These are phyloP conservation scores for Scleromitrula shiraiana DNA, from an alignment of 2,329 filamentous ascomycete genomes.

Conservation along the genomic window DNA sequence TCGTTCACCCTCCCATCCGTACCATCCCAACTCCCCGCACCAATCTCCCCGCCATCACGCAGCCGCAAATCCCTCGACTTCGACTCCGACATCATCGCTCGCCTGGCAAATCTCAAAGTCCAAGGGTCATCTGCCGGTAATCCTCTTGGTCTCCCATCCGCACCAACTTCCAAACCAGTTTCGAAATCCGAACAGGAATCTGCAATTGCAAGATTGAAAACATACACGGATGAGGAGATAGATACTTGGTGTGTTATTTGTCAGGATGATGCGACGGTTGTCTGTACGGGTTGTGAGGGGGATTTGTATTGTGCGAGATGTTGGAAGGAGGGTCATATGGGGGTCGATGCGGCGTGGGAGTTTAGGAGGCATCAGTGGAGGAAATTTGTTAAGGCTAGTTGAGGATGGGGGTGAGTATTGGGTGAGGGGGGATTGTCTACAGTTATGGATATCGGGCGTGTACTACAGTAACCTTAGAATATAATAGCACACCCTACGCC, in stretches of 20 bases:
- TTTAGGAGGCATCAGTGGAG: slow-evolving; percentile 63
- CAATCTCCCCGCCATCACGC: slow-evolving; percentile 1
- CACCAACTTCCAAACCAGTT: slow-evolving; percentile 23
- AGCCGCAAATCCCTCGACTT: slow-evolving; percentile 23
- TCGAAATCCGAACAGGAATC: slow-evolving; percentile 9
- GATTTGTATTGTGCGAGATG: slow-evolving; percentile 70
- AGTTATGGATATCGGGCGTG: no score
- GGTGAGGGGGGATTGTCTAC: no score
- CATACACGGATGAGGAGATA: slow-evolving; percentile 61
- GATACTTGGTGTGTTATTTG: slow-evolving; percentile 78
- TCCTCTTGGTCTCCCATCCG: slow-evolving; percentile 25
- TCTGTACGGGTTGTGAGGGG: slow-evolving; percentile 62
- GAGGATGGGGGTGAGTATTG: no score
- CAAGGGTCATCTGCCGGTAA: slow-evolving; percentile 11
- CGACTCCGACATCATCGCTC: slow-evolving; percentile 23
- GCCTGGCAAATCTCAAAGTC: slow-evolving; percentile 24
- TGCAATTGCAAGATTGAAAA: slow-evolving; percentile 13
- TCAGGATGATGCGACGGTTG: slow-evolving; percentile 65
- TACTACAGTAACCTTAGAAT: no score
- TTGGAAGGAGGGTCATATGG: slow-evolving; percentile 74
- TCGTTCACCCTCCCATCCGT: slow-evolving; percentile 19
- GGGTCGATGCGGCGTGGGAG: slow-evolving; percentile 60
- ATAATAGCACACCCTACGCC: no score
- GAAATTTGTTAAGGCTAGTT: slow-evolving; percentile 39
- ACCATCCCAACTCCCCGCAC: slow-evolving; percentile 19